Conservation (phyloP, 257 asterid genomes). For the Gentiana dahurica region DNA sequence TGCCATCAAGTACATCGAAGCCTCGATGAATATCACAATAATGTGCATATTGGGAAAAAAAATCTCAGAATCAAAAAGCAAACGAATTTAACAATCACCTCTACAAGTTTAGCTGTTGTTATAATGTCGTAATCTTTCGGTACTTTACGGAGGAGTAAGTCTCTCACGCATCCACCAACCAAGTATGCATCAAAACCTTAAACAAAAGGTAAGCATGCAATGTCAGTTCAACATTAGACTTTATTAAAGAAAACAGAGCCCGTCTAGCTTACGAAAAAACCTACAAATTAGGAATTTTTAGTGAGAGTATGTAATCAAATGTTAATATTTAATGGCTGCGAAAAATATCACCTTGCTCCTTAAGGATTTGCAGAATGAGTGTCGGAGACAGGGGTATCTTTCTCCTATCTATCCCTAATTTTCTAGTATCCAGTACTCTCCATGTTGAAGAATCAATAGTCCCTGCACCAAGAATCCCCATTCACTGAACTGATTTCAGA, state of each 20-base stretch:
- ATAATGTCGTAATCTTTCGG: constrained; percentile 92
- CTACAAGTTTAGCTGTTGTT: constrained; percentile 62
- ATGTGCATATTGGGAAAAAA: background rate
- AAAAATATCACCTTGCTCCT: constrained; percentile 36
- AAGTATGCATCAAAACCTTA: constrained; percentile 79
- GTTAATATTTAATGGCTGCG: too few species aligned
- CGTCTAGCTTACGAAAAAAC: too few species aligned
- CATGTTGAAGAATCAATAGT: constrained; percentile 39
- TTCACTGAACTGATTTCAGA: constrained; percentile 11
- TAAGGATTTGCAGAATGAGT: constrained; percentile 47
- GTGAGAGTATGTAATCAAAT: too few species aligned
- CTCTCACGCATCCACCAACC: constrained; percentile 99
- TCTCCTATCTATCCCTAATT: constrained; percentile 43
- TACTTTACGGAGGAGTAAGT: constrained; percentile 61
- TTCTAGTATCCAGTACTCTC: constrained; percentile 56
- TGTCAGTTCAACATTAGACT: too few species aligned
- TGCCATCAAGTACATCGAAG: constrained; percentile 16
- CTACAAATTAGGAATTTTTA: too few species aligned
- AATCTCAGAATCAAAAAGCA: constrained; percentile 10
- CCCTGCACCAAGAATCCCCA: constrained; percentile 24
- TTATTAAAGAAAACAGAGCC: too few species aligned
- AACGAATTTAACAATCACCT: constrained; percentile 31
- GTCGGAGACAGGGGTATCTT: constrained; percentile 43
- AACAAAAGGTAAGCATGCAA: background rate
- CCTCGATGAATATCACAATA: background rate